Conservation (phyloP, 2,329 filamentous ascomycete species). For the Cercospora janseana region DNA sequence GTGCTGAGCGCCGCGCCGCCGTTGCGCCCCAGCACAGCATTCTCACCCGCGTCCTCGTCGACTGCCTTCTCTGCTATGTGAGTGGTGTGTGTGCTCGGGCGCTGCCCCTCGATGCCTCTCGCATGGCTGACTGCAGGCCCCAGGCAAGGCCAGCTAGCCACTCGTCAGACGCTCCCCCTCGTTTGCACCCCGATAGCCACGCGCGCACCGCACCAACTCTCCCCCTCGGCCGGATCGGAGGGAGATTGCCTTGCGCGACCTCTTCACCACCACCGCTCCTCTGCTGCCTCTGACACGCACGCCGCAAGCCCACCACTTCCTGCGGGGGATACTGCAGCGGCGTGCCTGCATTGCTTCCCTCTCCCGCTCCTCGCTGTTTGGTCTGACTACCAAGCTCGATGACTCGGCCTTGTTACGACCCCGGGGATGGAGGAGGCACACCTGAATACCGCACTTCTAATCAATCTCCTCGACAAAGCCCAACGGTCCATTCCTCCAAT, state of each 20-base stretch:
- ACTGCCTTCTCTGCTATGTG: no score
- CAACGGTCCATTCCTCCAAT: slow-evolving; percentile 14
- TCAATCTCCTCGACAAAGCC: slow-evolving; percentile 14
- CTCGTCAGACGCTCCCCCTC: slow-evolving; percentile 14
- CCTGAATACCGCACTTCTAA: slow-evolving; percentile 16
- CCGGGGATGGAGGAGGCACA: slow-evolving; percentile 18
- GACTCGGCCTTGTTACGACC: slow-evolving; percentile 23
- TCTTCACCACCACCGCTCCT: slow-evolving; percentile 3
- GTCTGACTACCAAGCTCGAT: slow-evolving; percentile 17
- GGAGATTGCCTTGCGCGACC: slow-evolving; percentile 21
- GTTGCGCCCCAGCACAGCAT: no score
- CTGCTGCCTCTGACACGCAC: no score
- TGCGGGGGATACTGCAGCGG: slow-evolving; percentile 6
- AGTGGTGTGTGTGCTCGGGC: no score
- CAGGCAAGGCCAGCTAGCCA: slow-evolving; percentile 17
- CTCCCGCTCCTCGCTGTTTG: slow-evolving; percentile 2
- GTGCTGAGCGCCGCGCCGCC: no score
- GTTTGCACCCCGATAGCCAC: slow-evolving; percentile 15
- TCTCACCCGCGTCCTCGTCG: no score
- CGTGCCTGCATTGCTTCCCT: slow-evolving; percentile 4
- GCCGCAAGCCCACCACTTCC: slow-evolving; percentile 4
- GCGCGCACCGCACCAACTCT: slow-evolving; percentile 13
- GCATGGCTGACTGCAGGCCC: slow-evolving; percentile 12
- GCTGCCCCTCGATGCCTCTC: not conserved
- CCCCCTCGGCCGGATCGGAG: slow-evolving; percentile 8